Base-by-base conservation (phyloP, 169 alveolate genomes). In the Plasmodium chabaudi region DNA sequence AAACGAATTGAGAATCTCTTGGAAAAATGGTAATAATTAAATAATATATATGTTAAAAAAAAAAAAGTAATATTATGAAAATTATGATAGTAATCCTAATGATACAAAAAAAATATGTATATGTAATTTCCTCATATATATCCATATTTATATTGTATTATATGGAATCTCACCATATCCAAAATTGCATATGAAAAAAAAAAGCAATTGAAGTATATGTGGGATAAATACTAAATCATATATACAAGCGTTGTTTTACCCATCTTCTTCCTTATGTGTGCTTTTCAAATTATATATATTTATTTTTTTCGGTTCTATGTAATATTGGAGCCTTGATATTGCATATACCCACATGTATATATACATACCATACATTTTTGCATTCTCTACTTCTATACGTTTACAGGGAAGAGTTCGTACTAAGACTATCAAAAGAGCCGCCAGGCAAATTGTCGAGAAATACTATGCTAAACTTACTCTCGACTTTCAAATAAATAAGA, bases 351-450 rank as follows among this genome's bases (percentile, higher is more conserved):
- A 0, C 5, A 34, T 34, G 23, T 70, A 51, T 51, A 53, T 23
- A 70, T 21, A 12, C 55, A 70, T n/a, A 4, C 55, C 51, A 25
- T 47, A 9, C 17, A 6, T 70, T 4, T 6, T 27, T 25, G 53
- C 13, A 13, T 53, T 49, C 21, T 23, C 51, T 44, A 25, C 53
- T 67, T 51, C 42, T 56, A 87, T 69, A 21, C 53, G 73, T 21
- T 55, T 21, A 19, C 86, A 95, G 99, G 99, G 99, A 87, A 98
- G 99, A 94, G 99, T 99, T 59, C 94, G 99, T 84, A 99, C 99
- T 12, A 99, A 98, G 97, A 99, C 99, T 72, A 99, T 99, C 46
- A 99, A 99, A 95, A 97, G 99, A 94, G 99, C 99, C 60, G 99
- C 99, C 17, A 97, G 99, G 91, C 98, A 95, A 84, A 96, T 99